phyloP scores from a whole-genome alignment of 352 stramenopile species.

The Globisporangium radiosum region DNA sequence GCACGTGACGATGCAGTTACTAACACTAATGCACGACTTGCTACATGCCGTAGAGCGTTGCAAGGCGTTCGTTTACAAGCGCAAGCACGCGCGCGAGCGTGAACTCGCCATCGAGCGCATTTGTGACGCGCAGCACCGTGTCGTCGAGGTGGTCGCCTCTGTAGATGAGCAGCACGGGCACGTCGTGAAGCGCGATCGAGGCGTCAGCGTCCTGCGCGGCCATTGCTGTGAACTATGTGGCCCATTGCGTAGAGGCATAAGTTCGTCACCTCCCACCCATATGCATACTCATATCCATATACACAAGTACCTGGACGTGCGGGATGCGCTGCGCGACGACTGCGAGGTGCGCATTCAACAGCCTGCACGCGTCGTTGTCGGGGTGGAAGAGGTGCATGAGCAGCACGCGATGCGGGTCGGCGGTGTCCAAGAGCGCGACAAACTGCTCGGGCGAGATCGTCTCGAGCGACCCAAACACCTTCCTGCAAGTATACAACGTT shows the following conservation, averaged over 20 bases:
- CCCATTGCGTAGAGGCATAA: background rate
- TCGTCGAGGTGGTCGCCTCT: constrained; percentile 42
- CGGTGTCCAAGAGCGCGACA: constrained; percentile 33
- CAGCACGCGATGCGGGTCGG: constrained; percentile 16
- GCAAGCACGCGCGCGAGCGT: constrained; percentile 37
- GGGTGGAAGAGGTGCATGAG: constrained; percentile 64
- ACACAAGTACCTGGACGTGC: constrained; percentile 45
- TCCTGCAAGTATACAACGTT: constrained; percentile 12
- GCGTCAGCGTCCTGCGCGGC: constrained; percentile 58
- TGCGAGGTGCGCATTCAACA: constrained; percentile 66
- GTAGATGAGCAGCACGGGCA: constrained; percentile 69
- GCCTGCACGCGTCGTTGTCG: constrained; percentile 63
- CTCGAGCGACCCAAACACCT: constrained; percentile 46
- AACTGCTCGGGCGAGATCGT: constrained; percentile 53
- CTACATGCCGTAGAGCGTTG: constrained; percentile 8
- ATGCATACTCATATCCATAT: too few relatives aligned
- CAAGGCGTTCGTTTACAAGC: constrained; percentile 33
- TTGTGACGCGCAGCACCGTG: constrained; percentile 49
- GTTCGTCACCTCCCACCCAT: background rate
- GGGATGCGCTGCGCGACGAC: constrained; percentile 43
- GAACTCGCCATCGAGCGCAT: constrained; percentile 57
- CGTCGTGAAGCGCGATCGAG: constrained; percentile 52
- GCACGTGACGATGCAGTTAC: too few relatives aligned
- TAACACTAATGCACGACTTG: too few relatives aligned
- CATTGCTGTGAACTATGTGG: constrained; percentile 48